Evolutionary conservation across 1,284 basidiomycete species (phyloP), one percentile per base, ranked within the genome.

Genomic region (Kwoniella shivajii): DNA sequence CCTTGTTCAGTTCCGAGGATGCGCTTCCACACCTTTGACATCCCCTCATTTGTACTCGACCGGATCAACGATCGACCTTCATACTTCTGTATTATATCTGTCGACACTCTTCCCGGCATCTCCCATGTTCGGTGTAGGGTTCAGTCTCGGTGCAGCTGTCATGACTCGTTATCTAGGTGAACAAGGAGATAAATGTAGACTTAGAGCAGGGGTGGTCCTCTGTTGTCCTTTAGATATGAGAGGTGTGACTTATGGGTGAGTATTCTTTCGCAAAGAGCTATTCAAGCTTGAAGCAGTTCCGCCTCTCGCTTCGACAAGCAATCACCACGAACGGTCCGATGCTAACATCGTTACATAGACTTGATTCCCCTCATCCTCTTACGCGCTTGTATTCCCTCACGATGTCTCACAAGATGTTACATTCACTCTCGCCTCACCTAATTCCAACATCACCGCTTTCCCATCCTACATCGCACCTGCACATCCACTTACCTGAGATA

Each of bases 101-200:
- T 80, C 85, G 6, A 79, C 84, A 54, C 77, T 81, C 56, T 94
- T 87, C 64, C 92, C 94, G 1, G 78, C 83, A 26, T 89, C 92
- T 0, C 89, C 87, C 11, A 79, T 96, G 39, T 78, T 94, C 7
- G 94, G 89, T 6, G 78, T 95, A 20, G 91, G 91, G 5, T 97
- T 95, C 79, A 94, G 91, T 2, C 83, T 97, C 29, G 94, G 94
- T 41, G 89, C 92, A 44, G 92, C 92, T 70, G 87, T 97, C 42
- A 80, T 97, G 66, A 88, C 89, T 26, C 84, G 90, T 63, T 95
- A 94, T 76, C 79, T 93, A 49, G 91, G 89, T 6, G 87, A 95
- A 75, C 90, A 95, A 75, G 88, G 88, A 14, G 82, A 84, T 24
- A 70, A 81, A 16, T 87, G 87, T 63, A 84, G 89, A 27, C 77